These are phyloP conservation scores for Coemansia sp. DNA, from an alignment of 371 early-diverging fungal species.

Conservation along the genomic window DNA sequence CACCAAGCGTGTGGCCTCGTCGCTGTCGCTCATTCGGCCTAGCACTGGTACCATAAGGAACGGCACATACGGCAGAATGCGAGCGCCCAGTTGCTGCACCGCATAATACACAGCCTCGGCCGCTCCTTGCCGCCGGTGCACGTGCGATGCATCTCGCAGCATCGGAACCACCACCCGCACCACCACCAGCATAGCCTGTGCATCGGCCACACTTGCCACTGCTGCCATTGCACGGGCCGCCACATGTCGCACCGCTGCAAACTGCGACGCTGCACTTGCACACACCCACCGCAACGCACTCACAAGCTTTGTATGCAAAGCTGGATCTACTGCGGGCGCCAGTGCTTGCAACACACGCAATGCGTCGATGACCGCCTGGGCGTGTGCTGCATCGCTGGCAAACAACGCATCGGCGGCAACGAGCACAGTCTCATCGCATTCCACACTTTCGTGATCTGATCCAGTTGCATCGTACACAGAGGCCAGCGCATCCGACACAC, in stretches of 20 bases:
- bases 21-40: constrained; percentile 94
- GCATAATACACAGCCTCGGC: constrained; percentile 72
- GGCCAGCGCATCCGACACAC: constrained; percentile 58
- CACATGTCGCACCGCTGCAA: constrained; percentile 75
- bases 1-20: constrained; percentile 83
- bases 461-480: constrained; percentile 40
- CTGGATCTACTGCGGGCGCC: constrained; percentile 63
- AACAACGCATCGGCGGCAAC: constrained; percentile 12
- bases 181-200: constrained; percentile 74
- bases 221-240: constrained; percentile 79
- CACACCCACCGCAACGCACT: constrained; percentile 65
- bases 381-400: constrained; percentile 27
- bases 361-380: constrained; percentile 78
- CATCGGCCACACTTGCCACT: constrained; percentile 66
- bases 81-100: constrained; percentile 64
- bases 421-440: constrained; percentile 5
- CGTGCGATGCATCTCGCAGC: constrained; percentile 69
- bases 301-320: constrained; percentile 53
- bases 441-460: no score
- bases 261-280: constrained; percentile 66
- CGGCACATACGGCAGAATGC: constrained; percentile 88
- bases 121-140: constrained; percentile 81
- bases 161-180: constrained; percentile 75
- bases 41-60: constrained; percentile 95
- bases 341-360: constrained; percentile 71